These are phyloP conservation scores for Ophiosphaerella korrae DNA, from an alignment of 2,329 filamentous ascomycete genomes.

Conservation along the genomic window DNA sequence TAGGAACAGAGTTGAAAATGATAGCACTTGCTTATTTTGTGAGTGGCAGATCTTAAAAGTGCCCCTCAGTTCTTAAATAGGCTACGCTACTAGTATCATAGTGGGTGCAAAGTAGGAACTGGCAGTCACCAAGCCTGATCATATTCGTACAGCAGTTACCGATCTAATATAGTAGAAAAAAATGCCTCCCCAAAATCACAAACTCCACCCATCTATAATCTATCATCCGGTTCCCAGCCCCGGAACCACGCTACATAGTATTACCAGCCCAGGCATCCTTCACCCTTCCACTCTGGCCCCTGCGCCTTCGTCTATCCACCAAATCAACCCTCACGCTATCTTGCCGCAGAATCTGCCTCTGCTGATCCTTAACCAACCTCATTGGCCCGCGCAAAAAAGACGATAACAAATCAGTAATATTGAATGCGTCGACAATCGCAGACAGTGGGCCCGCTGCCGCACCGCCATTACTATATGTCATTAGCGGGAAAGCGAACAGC, in stretches of 20 bases:
- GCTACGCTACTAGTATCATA: no score
- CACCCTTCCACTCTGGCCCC: not conserved
- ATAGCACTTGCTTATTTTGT: no score
- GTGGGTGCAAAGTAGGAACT: no score
- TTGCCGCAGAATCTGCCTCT: constrained; percentile 28
- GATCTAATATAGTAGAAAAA: constrained; percentile 51
- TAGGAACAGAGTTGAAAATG: no score
- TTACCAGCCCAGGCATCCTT: not conserved
- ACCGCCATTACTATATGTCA: constrained; percentile 21
- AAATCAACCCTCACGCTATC: constrained; percentile 18
- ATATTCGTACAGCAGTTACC: no score
- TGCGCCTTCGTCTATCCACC: not conserved
- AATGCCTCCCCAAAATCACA: no score
- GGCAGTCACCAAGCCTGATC: no score
- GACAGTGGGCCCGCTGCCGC: constrained; percentile 23
- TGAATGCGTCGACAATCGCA: constrained; percentile 34
- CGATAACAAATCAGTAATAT: constrained; percentile 33
- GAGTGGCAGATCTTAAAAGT: no score
- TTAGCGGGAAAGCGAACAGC: constrained; percentile 31
- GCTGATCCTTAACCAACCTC: constrained; percentile 36
- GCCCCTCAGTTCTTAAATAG: no score
- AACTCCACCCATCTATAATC: no score
- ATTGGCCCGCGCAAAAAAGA: constrained; percentile 38
- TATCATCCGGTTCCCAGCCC: no score
- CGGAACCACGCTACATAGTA: not conserved